These are phyloP conservation scores for Cordyceps javanica DNA, from an alignment of 2,329 filamentous ascomycete species.

Conservation along the genomic window DNA sequence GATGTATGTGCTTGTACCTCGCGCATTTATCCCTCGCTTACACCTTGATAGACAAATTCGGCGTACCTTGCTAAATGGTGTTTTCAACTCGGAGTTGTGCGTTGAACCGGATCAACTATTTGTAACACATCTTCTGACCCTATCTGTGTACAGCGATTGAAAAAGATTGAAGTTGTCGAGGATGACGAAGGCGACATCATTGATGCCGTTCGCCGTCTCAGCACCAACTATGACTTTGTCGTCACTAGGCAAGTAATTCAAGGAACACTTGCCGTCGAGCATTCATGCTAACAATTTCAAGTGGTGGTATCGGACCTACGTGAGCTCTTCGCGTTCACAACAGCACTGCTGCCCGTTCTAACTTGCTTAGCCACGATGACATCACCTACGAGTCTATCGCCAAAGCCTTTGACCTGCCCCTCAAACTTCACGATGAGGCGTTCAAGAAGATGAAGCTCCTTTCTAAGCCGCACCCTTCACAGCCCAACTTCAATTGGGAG, in stretches of 20 bases:
- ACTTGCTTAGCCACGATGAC: conserved; percentile 71
- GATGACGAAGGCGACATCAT: conserved; percentile 89
- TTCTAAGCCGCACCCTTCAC: conserved; percentile 64
- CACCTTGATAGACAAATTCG: conserved; percentile 51
- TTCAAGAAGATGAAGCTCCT: conserved; percentile 78
- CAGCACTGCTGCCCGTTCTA: conserved; percentile 1
- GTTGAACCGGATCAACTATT: too few species aligned
- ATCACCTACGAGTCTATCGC: conserved; percentile 95
- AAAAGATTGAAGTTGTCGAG: conserved; percentile 85
- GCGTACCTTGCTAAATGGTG: conserved; percentile 58
- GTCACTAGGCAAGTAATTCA: conserved; percentile 59
- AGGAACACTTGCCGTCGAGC: neutral
- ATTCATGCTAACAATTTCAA: conserved; percentile 21
- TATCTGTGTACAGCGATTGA: conserved; percentile 59
- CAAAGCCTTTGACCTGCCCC: conserved; percentile 72
- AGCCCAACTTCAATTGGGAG: conserved; percentile 79
- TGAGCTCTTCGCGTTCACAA: conserved; percentile 36
- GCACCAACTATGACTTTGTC: conserved; percentile 83
- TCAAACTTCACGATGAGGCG: conserved; percentile 71
- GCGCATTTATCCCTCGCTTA: conserved; percentile 14
- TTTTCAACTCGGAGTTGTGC: conserved; percentile 12
- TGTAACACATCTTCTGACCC: neutral
- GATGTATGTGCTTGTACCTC: conserved; percentile 29
- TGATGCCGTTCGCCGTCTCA: conserved; percentile 83
- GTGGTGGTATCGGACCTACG: conserved; percentile 93